These are phyloP conservation scores for Suillus spraguei DNA, from an alignment of 768 basidiomycete genomes.

Conservation along the genomic window DNA sequence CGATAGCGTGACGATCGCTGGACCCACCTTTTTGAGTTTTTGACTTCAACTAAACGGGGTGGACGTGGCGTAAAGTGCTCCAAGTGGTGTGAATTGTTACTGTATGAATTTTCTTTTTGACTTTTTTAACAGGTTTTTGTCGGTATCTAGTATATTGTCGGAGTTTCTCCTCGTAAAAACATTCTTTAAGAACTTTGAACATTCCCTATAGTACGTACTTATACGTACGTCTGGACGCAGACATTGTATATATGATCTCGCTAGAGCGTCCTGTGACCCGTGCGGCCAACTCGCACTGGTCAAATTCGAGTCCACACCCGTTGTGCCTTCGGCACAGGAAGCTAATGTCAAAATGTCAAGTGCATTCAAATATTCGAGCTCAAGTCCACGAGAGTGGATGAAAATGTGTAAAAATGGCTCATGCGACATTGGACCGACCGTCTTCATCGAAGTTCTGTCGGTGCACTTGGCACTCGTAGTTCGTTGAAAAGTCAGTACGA, in stretches of 20 bases:
- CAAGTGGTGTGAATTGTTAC: background rate
- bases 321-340: too few species aligned
- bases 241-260: background rate
- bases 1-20: constrained; percentile 44
- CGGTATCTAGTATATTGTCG: background rate
- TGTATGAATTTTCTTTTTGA: background rate
- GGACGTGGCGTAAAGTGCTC: background rate
- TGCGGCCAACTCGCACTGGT: background rate
- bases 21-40: constrained; percentile 37
- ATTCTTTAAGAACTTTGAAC: background rate
- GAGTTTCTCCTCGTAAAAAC: background rate
- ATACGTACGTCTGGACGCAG: background rate
- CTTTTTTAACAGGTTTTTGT: background rate
- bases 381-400: too few species aligned
- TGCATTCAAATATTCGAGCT: too few species aligned
- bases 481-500: too few species aligned
- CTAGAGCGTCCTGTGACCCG: too few species aligned
- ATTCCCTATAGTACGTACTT: background rate
- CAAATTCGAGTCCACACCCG: background rate
- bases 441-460: too few species aligned
- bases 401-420: too few species aligned
- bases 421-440: too few species aligned
- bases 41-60: constrained; percentile 21
- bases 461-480: too few species aligned
- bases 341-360: too few species aligned